Base-by-base conservation (phyloP, 306 rosid genomes). In the Medicago arabica region DNA sequence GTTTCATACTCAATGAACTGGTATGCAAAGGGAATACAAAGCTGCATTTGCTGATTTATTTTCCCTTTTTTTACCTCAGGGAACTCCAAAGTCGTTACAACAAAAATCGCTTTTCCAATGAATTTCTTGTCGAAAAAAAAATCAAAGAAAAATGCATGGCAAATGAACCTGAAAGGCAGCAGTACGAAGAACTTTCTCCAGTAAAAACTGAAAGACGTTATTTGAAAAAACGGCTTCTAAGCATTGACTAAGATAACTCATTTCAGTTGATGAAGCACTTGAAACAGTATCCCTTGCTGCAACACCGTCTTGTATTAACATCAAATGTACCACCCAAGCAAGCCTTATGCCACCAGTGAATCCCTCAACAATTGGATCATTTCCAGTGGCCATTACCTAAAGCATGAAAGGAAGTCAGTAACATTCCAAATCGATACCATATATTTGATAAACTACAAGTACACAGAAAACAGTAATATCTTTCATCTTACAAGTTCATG, bases 291-390 rank as follows among this genome's bases (percentile, higher is more conserved):
- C 92, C 84, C 87, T 86, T 60, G 90, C 72, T 51, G 86, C 82
- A 79, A 63, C 76, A 76, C 82, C 82, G 70, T 89, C 98, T 46
- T 87, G 92, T 76, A 83, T 80, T 69, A 95, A 79, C 95, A 95
- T 90, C 81, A 95, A 89, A 85, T 92, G 95, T 65, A 90, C 98
- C 69, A 88, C 83, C 98, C 98, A 95, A 69, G 93, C 93, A 83
- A 95, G 90, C 86, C 97, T 88, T 72, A 87, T 69, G 47, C 93
- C 88, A 73, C 91, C 95, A 74, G 85, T 54, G 66, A 84, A 88
- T 74, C 95, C 93, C 82, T 88, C 95, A 75, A 89, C 85, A 65
- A 80, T 78, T 78, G 87, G 88, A 89, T 95, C 92, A 84, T 86
- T 90, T 81, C 87, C 97, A 63, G 84, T 55, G 72, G 89, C 82